These are phyloP conservation scores for Pigoraptor vietnamica DNA, from an alignment of 78 protist species.

Conservation along the genomic window DNA sequence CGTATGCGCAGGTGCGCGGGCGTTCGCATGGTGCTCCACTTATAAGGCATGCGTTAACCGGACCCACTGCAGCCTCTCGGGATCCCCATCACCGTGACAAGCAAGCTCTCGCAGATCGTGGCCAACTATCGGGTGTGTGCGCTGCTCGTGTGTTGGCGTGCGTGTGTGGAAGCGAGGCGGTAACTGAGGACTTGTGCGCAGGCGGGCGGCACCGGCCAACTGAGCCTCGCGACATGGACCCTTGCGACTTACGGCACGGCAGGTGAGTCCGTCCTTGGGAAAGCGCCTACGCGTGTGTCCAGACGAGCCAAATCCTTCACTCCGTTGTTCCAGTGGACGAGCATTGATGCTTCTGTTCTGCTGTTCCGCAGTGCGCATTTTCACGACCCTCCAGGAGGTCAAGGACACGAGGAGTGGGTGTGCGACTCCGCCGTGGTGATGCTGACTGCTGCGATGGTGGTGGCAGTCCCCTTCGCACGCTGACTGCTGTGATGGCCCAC, in stretches of 20 bases:
- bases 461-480: no score
- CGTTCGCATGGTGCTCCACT: not conserved
- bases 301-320: no score
- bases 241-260: not conserved
- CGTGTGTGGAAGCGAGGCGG: no score
- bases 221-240: not conserved
- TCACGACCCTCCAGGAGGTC: not conserved
- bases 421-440: no score
- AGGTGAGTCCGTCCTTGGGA: no score
- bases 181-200: no score
- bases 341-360: not conserved
- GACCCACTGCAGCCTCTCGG: not conserved
- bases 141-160: not conserved
- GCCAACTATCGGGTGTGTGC: not conserved
- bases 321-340: no score
- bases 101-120: not conserved
- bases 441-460: no score
- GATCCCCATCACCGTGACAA: not conserved
- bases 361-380: not conserved
- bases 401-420: not conserved
- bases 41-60: no score
- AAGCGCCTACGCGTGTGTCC: no score
- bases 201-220: not conserved
- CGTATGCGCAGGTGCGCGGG: not conserved
- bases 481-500: no score